A percentile compares a stretch with the other conserved stretches of the same genome.
Conservation (phyloP, 2,329 filamentous ascomycete genomes). For the Xylaria sp. region DNA sequence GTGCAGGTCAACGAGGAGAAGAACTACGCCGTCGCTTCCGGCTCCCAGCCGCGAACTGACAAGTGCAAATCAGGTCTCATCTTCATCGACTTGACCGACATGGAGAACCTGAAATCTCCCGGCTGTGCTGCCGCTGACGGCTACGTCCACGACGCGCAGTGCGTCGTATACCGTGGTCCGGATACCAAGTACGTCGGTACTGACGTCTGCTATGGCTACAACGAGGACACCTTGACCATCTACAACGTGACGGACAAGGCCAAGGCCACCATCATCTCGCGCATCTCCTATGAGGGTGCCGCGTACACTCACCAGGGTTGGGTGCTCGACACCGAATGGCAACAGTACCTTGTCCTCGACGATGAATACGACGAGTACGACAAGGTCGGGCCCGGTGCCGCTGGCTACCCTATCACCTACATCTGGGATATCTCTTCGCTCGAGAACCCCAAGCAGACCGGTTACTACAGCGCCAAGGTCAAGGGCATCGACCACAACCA, state of each 20-base stretch:
- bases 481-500: constrained; percentile 57
- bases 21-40: constrained; percentile 58
- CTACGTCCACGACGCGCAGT: constrained; percentile 71
- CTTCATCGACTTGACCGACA: constrained; percentile 66
- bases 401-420: constrained; percentile 55
- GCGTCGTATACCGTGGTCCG: constrained; percentile 63
- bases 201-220: constrained; percentile 67
- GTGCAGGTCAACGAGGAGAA: constrained; percentile 58
- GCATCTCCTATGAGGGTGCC: constrained; percentile 63
- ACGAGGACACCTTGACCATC: constrained; percentile 61
- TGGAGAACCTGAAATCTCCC: constrained; percentile 61
- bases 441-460: constrained; percentile 53
- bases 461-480: constrained; percentile 52
- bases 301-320: constrained; percentile 66
- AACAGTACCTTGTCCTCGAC: constrained; percentile 56
- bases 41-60: constrained; percentile 52
- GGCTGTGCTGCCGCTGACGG: constrained; percentile 66
- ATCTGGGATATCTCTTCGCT: constrained; percentile 57
- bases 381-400: constrained; percentile 49
- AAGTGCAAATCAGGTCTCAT: constrained; percentile 64
- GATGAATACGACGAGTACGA: constrained; percentile 60
- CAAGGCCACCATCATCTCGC: constrained; percentile 56
- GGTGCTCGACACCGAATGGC: constrained; percentile 54
- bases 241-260: constrained; percentile 62
- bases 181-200: constrained; percentile 56